phyloP scores from a whole-genome alignment of 2,329 filamentous ascomycete genomes.

The Xylaria sp. region DNA sequence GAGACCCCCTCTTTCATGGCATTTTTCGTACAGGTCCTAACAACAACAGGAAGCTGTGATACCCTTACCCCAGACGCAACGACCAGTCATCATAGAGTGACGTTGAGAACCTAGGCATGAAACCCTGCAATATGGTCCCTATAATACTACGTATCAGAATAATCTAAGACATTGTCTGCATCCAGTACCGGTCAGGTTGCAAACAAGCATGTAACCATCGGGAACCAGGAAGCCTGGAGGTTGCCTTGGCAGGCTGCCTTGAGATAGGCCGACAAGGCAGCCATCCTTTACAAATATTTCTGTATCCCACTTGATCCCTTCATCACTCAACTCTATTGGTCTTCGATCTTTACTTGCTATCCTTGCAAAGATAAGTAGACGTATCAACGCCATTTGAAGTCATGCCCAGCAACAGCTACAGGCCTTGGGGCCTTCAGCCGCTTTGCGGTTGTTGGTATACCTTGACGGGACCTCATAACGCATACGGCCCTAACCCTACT shows the following conservation, averaged over 20 bases:
- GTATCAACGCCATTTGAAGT: neutral
- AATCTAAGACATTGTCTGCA: neutral
- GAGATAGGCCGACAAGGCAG: neutral
- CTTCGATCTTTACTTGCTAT: neutral
- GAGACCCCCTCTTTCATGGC: neutral
- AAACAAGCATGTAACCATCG: too few species aligned
- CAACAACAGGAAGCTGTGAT: neutral
- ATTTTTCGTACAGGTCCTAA: neutral
- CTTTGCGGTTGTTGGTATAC: constrained; percentile 19
- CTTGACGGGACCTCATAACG: neutral
- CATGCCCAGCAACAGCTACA: neutral
- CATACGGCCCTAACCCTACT: neutral
- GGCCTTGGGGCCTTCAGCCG: too few species aligned
- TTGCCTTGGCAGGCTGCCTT: too few species aligned
- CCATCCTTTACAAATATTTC: neutral
- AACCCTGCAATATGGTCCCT: neutral
- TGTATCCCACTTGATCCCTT: neutral
- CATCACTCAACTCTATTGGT: neutral
- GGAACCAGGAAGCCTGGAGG: too few species aligned
- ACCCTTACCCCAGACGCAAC: neutral
- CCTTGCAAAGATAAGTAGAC: neutral
- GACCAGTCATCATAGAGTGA: neutral
- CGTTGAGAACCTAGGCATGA: neutral
- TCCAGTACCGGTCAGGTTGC: neutral
- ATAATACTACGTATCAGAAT: neutral